Conservation (phyloP, 2,329 filamentous ascomycete species). For the Scleromitrula shiraiana region DNA sequence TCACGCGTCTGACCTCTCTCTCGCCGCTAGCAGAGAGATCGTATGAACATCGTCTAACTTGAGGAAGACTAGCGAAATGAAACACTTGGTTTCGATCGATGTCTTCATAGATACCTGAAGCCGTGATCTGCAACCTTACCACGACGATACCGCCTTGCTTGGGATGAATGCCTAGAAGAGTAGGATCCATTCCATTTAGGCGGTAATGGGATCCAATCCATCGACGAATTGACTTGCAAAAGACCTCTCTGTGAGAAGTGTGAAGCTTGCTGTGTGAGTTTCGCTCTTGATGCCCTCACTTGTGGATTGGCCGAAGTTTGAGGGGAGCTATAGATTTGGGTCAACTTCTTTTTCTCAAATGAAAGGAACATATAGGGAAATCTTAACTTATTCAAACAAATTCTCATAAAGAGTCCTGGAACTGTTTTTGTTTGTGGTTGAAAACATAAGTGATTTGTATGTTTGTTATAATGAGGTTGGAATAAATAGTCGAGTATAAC, state of each 20-base stretch:
- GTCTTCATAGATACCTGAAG: constrained; percentile 2
- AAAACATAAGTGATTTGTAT: too few species aligned
- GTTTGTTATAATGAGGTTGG: too few species aligned
- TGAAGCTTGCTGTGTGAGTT: neutral
- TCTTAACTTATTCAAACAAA: too few species aligned
- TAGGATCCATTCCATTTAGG: constrained; percentile 1
- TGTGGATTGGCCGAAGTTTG: neutral
- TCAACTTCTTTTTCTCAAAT: neutral
- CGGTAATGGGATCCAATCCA: constrained; percentile 4
- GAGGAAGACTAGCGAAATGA: neutral
- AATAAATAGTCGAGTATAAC: too few species aligned
- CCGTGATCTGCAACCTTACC: neutral
- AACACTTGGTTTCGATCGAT: neutral
- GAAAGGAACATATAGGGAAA: too few species aligned
- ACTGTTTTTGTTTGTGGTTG: too few species aligned
- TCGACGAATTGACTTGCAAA: constrained; percentile 6
- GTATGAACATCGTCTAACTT: constrained; percentile 2
- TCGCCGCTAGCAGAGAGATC: neutral
- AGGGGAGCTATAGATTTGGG: neutral
- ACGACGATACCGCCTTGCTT: neutral
- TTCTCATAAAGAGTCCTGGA: too few species aligned
- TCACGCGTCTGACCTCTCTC: neutral
- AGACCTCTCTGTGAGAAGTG: neutral
- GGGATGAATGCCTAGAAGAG: neutral
- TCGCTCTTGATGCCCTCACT: neutral